Conservation (phyloP, 306 rosid species). For the Lathyrus tuberosus region DNA sequence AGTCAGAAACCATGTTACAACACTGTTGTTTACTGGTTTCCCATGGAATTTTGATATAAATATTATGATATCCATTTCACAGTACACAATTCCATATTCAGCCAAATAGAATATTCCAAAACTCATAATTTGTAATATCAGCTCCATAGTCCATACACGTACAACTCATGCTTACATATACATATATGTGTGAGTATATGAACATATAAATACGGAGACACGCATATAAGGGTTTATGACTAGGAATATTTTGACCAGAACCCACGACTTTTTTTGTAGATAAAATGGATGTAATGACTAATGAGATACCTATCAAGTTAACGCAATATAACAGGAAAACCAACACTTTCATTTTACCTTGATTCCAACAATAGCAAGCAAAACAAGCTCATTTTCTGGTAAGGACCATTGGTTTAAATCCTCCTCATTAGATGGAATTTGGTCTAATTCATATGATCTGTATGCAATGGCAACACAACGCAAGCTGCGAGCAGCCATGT, state of each 20-base stretch:
- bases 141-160: background rate
- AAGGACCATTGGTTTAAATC: too few relatives aligned
- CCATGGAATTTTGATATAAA: too few relatives aligned
- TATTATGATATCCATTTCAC: background rate
- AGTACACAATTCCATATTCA: background rate
- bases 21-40: too few relatives aligned
- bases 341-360: constrained; percentile 54
- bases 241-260: constrained; percentile 8
- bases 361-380: too few relatives aligned
- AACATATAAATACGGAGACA: background rate
- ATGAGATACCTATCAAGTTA: constrained; percentile 19
- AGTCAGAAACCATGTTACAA: too few relatives aligned
- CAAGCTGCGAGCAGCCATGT: too few relatives aligned
- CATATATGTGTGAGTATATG: background rate
- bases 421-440: too few relatives aligned
- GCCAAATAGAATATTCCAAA: too few relatives aligned
- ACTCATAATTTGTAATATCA: constrained; percentile 29
- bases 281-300: constrained; percentile 10
- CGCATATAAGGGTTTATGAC: constrained; percentile 14
- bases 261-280: background rate
- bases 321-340: constrained; percentile 34
- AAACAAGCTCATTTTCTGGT: too few relatives aligned
- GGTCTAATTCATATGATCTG: too few relatives aligned
- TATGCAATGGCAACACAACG: too few relatives aligned
- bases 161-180: background rate